Conservation (phyloP, 1,284 basidiomycete species). For the Leccinum ponderosum region DNA sequence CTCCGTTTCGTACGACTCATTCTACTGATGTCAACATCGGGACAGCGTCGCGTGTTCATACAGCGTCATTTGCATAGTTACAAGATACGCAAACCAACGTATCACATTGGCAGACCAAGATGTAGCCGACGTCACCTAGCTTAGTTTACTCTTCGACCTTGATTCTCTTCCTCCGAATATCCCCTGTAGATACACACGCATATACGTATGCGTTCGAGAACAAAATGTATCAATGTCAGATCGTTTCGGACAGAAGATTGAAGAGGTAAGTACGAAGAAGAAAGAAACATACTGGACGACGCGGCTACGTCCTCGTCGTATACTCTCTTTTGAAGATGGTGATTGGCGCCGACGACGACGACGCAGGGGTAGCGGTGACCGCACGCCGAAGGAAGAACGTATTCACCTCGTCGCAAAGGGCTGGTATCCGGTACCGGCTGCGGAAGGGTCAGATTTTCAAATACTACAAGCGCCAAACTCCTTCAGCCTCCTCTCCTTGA, state of each 20-base stretch:
- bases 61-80: not conserved
- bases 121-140: too few relatives aligned
- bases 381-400: not conserved
- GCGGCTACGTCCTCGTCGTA: not conserved
- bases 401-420: not conserved
- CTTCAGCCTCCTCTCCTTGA: too few relatives aligned
- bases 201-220: not conserved
- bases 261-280: not conserved
- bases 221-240: not conserved
- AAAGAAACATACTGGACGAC: constrained; percentile 26
- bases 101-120: too few relatives aligned
- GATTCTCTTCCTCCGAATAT: not conserved
- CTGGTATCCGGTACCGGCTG: not conserved
- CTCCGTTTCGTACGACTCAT: not conserved
- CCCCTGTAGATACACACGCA: not conserved
- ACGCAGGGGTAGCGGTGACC: not conserved
- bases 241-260: not conserved
- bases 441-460: not conserved
- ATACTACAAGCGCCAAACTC: too few relatives aligned
- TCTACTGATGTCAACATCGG: not conserved
- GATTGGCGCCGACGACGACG: not conserved
- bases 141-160: not conserved
- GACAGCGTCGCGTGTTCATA: not conserved
- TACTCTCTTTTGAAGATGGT: not conserved
- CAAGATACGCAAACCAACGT: not conserved